Base-by-base conservation (phyloP, 1,284 basidiomycete genomes). In the Peniophora sp. region DNA sequence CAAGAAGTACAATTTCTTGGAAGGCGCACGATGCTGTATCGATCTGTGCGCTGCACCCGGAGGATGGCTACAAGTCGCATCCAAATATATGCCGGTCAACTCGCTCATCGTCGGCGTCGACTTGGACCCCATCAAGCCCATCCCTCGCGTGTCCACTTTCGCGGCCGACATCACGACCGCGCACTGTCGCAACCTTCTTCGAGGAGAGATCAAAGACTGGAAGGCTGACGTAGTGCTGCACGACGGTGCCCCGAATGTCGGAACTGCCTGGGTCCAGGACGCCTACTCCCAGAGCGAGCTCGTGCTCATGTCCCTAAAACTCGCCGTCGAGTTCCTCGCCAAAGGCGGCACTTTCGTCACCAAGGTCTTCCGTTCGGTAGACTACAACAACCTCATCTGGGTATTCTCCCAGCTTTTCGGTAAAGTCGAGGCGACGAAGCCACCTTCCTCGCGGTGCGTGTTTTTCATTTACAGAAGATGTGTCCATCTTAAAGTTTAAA, bases 151-250 rank as follows among this genome's bases (percentile, higher is more conserved):
- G 49, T 83, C 89, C 47, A 97, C 97, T 0, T 97, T 98, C 63
- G 83, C 92, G 36, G 79, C 94, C 54, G 97, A 99, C 64, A 99
- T 99, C 63, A 99, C 97, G 20, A 97, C 94, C 3, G 73, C 85
- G 10, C 81, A 89, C 54, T 99, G 97, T 69, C 84, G 97, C 52
- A 85, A 90, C 63, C 81, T 89, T 56, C 83, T 99, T 50, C 84
- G 92, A 47, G 74, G 74, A 38, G 92, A 97, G 68, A 73, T 99
- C 56, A 98, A 99, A 69, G 95, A 98, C 68, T 99, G 97, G 96
- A 97, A 95, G 70, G 97, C 97, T n/a, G 97, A 99, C 66, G 83
- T 99, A 51, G 95, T 99, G n/a, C 80, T 99, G 51, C 97, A 99
- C 69, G 97, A 99, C 70, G 97, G 97, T 77, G 97, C 97, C 41